These are phyloP conservation scores for Ambrosia artemisiifolia DNA, from an alignment of 129 eudicot species.

Conservation along the genomic window DNA sequence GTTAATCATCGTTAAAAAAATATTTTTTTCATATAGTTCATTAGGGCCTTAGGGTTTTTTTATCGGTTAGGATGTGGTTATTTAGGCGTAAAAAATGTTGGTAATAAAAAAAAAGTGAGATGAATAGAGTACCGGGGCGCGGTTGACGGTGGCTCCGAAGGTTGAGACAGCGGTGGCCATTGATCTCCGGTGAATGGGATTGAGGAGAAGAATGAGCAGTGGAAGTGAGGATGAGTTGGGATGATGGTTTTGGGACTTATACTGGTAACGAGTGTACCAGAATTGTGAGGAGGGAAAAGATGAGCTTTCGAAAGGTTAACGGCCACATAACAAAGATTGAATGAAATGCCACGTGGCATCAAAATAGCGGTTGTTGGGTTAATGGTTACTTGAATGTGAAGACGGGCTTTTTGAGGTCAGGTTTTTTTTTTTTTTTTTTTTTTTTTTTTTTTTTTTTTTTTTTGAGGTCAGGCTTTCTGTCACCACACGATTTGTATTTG, in stretches of 20 bases:
- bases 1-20: no score
- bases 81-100: no score
- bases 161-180: constrained; percentile 39
- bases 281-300: constrained; percentile 16
- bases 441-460: no score
- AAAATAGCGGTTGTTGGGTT: constrained; percentile 15
- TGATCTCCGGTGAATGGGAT: constrained; percentile 5
- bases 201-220: constrained; percentile 47
- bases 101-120: not conserved
- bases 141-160: constrained; percentile 37
- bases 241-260: constrained; percentile 25
- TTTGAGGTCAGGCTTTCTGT: constrained; percentile 29
- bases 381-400: not conserved
- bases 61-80: no score
- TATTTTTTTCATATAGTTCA: no score
- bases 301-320: constrained; percentile 28
- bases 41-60: no score
- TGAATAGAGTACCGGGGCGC: constrained; percentile 18
- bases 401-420: constrained; percentile 31
- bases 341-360: constrained; percentile 29
- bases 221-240: constrained; percentile 48
- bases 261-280: constrained; percentile 36
- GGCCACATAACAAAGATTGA: constrained; percentile 38
- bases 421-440: no score
- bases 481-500: constrained; percentile 24